Evolutionary conservation across 108 stramenopile species (phyloP), one percentile per base, ranked within the genome.

Genomic region (Pseudonitzschia pungens): DNA sequence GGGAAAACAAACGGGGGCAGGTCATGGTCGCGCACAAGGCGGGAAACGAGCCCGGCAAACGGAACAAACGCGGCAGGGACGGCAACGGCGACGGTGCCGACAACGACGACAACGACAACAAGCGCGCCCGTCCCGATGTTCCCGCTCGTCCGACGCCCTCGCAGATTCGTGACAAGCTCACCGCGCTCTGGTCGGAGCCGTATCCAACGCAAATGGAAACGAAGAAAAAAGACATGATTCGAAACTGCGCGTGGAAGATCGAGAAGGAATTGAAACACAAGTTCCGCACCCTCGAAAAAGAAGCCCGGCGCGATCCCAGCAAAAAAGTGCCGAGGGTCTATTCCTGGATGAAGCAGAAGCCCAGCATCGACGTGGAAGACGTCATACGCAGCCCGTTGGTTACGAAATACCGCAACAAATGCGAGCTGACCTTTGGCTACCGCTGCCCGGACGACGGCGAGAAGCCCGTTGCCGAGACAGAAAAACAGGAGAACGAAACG

Each of bases 341-440:
- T 74, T 60, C 69, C 9, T 92, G 89, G 89, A 26, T 86, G 22
- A 80, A 77, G 21, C 53, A 55, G 69, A 78, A 77, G 53, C 72
- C 81, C 24, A 68, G 79, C 33, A 86, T 93, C 62, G 36, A 60
- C 4, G 60, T 91, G 32, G 70, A 87, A 24, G 55, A 80, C 42
- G 78, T 91, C 12, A 21, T 88, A 2, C 75, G 83, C 14, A 84
- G 84, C 52, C 90, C 90, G 11, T 28, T 60, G 26, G 57, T 67
- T 26, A 90, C 95, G 64, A 62, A 41, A 62, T 62, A 62, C 29
- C 74, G 97, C 26, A 97, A 97, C 85, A 97, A 97, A 81, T 87
- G 84, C 56, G 94, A 96, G 58, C 92, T 96, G 63, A 97, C 93
- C 20, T 81, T 94, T 73, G 93, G 95, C 22, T 84, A 83, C 65